A percentile compares a stretch with the other conserved stretches of the same genome.
phyloP scores from a whole-genome alignment of 352 stramenopile species.

The Phytophthora nicotianae region DNA sequence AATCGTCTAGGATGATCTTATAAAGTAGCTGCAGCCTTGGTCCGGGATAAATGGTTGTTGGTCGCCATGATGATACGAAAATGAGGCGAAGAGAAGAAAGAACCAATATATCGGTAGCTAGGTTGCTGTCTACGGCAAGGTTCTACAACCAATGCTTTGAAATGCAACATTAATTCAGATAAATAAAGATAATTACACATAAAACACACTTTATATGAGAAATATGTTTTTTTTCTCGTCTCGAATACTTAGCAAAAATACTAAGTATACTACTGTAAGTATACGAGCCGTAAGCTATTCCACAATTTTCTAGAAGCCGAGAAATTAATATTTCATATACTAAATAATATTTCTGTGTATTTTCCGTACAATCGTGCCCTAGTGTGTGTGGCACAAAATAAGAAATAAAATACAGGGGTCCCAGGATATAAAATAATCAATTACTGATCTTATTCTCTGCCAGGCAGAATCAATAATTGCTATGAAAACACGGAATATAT shows the following conservation, averaged over 20 bases:
- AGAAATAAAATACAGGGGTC: too few relatives aligned
- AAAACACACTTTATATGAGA: background rate
- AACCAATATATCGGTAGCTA: background rate
- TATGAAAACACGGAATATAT: too few relatives aligned
- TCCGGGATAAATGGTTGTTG: background rate
- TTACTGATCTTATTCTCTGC: too few relatives aligned
- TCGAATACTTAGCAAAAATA: background rate
- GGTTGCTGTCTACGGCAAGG: background rate
- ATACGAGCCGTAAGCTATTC: background rate
- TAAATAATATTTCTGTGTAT: too few relatives aligned
- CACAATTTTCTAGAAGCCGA: background rate
- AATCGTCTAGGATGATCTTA: background rate
- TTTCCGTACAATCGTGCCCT: too few relatives aligned
- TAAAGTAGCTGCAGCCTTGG: background rate
- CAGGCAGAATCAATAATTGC: too few relatives aligned
- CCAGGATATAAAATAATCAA: too few relatives aligned
- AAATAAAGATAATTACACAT: background rate
- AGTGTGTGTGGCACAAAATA: too few relatives aligned
- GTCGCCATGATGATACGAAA: background rate
- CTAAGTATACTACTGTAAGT: too few relatives aligned
- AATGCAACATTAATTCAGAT: background rate
- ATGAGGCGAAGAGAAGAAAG: background rate
- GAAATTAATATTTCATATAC: too few relatives aligned
- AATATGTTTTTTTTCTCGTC: background rate
- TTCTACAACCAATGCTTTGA: background rate